Evolutionary conservation across 768 basidiomycete genomes (phyloP), one percentile per base, ranked within the genome.

Genomic region (Tylopilus sp.): DNA sequence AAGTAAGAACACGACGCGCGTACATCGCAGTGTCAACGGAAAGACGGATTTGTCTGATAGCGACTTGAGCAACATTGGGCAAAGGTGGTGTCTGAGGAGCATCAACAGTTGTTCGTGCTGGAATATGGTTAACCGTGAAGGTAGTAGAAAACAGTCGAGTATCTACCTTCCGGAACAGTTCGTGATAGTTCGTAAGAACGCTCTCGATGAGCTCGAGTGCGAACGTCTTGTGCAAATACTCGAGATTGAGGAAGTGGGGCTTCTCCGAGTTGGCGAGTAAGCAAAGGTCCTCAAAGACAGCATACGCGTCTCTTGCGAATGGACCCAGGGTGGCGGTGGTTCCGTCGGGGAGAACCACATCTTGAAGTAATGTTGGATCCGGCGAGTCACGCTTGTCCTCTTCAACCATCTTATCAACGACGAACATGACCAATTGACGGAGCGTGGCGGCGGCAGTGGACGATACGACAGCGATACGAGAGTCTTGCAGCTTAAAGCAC

Each of bases 171-270:
- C 87, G 79, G 65, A 95, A 94, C 0, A 92, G 75, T n/a, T 77
- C 79, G 56, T 92, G 85, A 60, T 95, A 94, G 64, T 95, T 94
- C 7, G 92, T 94, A 45, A 99, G 73, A 2, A 98, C 91, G 61
- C 95, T 98, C 72, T 99, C 95, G 33, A 98, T 92, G 47, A 98
- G 73, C 69, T 99, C 95, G n/a, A 99, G 72, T 0, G 94, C 92
- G 58, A 98, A 98, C 0, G 97, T 98, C 69, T 94, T 87, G 61
- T 89, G 90, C 40, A 98, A 73, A 45, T 78, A 81, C 20, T 89
- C 84, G 41, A 98, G 80, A 57, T 86, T 85, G 52, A 97, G 75
- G 62, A 97, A 91, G 47, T 78, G 75, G 3, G 94, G 89, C 47
- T 80, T 85, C 66, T 93, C 85, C 4, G 82, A 79, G 60, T 91